Base-by-base conservation (phyloP, 257 asterid species). In the Nicotiana attenuata region DNA sequence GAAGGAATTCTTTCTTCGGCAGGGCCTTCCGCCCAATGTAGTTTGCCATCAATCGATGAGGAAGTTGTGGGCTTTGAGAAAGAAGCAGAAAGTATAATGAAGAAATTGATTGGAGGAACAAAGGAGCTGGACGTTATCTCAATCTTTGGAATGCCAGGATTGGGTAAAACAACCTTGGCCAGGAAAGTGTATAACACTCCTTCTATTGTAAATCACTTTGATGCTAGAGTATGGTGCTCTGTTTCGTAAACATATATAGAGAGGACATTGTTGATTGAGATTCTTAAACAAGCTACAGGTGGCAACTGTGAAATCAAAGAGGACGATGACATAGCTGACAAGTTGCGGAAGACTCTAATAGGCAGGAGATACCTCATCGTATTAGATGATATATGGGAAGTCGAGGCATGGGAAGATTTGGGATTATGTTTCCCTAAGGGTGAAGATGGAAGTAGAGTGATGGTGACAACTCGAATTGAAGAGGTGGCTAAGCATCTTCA, bases 331-430 rank as follows among this genome's bases (percentile, higher is more conserved):
- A 17, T 50, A 75, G 80, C 63, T 22, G 80, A 75, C 13, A 45
- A 15, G 59, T 16, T 75, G 10, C 59, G 45, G 16, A 75, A 28
- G 52, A 22, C 19, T 10, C 17, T 75, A 35, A 35, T 35, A 35
- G 9, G 41, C 9, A 35, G 9, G 41, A 35, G 41, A 35, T 35
- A 35, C 41, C 80, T 75, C 64, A 75, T 75, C 4, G 80, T 75
- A n/a, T n/a, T 75, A 57, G 80, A 75, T 75, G 80, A 75, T 28
- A 75, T 75, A 9, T 75, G 80, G 80, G 59, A 52, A 38, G 63
- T 75, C 13, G 19, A 7, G 2, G 80, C 80, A 22, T 75, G 80
- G 80, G 29, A 75, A 8, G 20, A 24, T 7, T 55, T 75, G 10
- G 52, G 26, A 41, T 38, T 47, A 55, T 47, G 33, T 41, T 75